Base-by-base conservation (phyloP, 257 asterid species). In the Cordia subcordata region DNA sequence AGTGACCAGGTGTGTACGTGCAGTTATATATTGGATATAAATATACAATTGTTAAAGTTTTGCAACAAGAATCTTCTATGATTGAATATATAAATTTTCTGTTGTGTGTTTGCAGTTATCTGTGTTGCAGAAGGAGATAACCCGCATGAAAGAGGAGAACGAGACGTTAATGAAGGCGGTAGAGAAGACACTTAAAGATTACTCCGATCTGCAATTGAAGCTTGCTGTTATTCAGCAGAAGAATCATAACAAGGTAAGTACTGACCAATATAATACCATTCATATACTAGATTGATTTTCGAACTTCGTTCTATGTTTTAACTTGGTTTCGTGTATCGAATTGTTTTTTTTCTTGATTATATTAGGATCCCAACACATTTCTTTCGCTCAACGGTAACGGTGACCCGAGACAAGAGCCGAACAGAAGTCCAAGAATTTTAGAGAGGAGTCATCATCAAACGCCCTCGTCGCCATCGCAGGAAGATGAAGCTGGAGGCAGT, bases 71-170 rank as follows among this genome's bases (percentile, higher is more conserved):
- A 1, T 20, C 19, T 2, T 13, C 10, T 21, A 0, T 38, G 11
- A 0, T 11, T 39, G 4, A 8, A 8, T 39, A 8, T 22, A 12
- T 55, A 11, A 15, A 5, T 55, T 23, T 55, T 21, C 10, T 55
- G 11, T 50, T n/a, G 18, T 17, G 13, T 27, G 54, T 13, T 53
- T 4, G 18, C 11, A 85, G 96, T 45, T 83, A 8, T 77, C 73
- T 5, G 71, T 53, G 59, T 57, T 88, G 68, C 76, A 76, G 79
- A 75, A 45, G 85, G 70, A 79, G 81, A 83, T 88, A 87, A 77
- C 71, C 33, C 72, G 79, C 8, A 63, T 88, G 81, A 86, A 75
- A 71, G 91, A 86, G 60, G 96, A 88, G 82, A 88, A 88, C 65
- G 72, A 73, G 49, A 49, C 60, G 0, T 58, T 88, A 46, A 81